Base-by-base conservation (phyloP, 2,329 filamentous ascomycete genomes). In the Cordyceps cateniannulata region DNA sequence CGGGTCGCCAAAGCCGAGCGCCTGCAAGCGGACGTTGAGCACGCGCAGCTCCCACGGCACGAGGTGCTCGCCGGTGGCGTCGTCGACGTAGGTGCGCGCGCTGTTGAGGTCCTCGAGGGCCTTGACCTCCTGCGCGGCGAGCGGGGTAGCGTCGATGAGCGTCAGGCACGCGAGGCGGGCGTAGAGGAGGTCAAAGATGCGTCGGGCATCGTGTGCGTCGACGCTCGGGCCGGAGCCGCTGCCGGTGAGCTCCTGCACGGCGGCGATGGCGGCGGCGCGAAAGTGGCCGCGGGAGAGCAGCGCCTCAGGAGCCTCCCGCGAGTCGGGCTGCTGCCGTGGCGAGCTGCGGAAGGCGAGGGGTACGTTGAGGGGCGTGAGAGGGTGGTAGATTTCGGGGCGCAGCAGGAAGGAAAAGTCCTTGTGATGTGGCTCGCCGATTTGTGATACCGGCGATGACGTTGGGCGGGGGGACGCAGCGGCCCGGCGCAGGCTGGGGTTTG, bases 31-130 rank as follows among this genome's bases (percentile, higher is more conserved):
- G 9, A 97, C 89, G 7, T 88, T 87, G 18, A 98, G 80, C 3
- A 97, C 82, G 7, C 95, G 85, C 57, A 99, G 80, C 47, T 88
- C 83, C 93, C 95, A 99, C 0, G 93, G 93, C 0, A 93, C 89
- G 0, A 96, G 80, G 70, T 89, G 88, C 59, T 76, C 74, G 22
- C 77, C 82, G 0, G 75, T 80, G 25, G 72, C 68, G n/a, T 80
- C 78, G 66, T 83, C 83, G 7, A 79, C 73, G 71, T 86, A 90
- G 63, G 77, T 81, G 59, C 75, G 75, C 9, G 74, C 75, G 24
- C 80, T 80, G 68, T 83, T 85, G 1, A 87, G 74, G 67, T 88
- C 85, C 67, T 86, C 83, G 2, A 88, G 76, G 2, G 81, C 82
- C 67, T 86, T 85, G 32, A 83, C 84, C 69, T 88, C 85, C 67